phyloP scores from a whole-genome alignment of 1,284 basidiomycete species.

The Cryptococcus sp. region DNA sequence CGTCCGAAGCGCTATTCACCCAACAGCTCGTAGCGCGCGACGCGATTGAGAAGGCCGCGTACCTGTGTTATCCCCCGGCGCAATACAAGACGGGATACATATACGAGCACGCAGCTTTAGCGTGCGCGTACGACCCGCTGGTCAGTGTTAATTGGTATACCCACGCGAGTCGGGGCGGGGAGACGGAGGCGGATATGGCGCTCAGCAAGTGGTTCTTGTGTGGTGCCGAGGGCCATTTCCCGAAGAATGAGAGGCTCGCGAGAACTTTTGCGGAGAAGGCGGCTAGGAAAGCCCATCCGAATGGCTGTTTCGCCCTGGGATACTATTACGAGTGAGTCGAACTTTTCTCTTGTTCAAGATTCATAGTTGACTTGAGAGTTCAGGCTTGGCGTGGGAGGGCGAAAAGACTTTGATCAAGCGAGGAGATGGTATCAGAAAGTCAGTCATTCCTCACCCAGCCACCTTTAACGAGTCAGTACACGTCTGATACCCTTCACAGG shows the following conservation, averaged over 20 bases:
- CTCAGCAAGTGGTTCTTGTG: slow-evolving; percentile 94
- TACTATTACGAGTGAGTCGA: slow-evolving; percentile 59
- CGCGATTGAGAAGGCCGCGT: slow-evolving; percentile 78
- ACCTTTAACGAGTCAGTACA: not conserved
- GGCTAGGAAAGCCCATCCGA: slow-evolving; percentile 72
- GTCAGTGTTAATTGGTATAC: slow-evolving; percentile 91
- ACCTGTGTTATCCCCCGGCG: slow-evolving; percentile 80
- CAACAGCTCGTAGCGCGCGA: slow-evolving; percentile 59
- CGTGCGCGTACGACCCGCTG: slow-evolving; percentile 84
- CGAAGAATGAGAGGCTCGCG: slow-evolving; percentile 85
- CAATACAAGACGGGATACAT: slow-evolving; percentile 92
- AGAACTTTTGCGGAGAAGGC: slow-evolving; percentile 91
- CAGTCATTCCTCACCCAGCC: slow-evolving; percentile 4
- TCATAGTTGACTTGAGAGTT: not conserved
- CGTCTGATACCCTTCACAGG: slow-evolving; percentile 55
- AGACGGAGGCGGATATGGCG: slow-evolving; percentile 93
- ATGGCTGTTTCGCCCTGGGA: slow-evolving; percentile 91
- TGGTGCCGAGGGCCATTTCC: slow-evolving; percentile 75
- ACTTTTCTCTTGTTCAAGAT: not conserved
- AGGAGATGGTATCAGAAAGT: slow-evolving; percentile 52
- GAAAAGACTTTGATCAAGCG: slow-evolving; percentile 38
- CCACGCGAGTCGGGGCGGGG: slow-evolving; percentile 76
- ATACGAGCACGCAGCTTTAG: slow-evolving; percentile 85
- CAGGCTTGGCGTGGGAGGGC: slow-evolving; percentile 43
- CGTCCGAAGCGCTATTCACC: slow-evolving; percentile 48